Conservation (phyloP, 164 flowering plant genomes). For the Santalum album region DNA sequence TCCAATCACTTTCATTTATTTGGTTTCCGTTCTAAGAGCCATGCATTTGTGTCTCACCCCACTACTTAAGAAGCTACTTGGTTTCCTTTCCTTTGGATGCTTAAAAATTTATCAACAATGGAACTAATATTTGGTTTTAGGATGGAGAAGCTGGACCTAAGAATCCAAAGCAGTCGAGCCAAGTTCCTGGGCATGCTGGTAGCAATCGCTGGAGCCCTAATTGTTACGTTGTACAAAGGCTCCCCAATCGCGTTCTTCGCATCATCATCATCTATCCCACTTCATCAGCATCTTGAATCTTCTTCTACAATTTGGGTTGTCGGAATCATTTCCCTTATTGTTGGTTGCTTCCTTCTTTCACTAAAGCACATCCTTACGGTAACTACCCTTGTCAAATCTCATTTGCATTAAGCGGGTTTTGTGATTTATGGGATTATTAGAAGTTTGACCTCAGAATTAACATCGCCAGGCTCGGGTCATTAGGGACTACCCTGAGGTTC, state of each 20-base stretch:
- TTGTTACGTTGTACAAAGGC: conserved; percentile 44
- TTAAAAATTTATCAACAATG: no score
- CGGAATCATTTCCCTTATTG: not conserved
- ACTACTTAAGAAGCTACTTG: no score
- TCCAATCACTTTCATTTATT: no score
- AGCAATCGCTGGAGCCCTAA: conserved; percentile 38
- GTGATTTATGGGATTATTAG: no score
- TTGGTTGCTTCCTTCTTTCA: not conserved
- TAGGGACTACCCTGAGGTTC: not conserved
- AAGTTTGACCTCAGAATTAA: not conserved
- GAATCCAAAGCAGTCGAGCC: conserved; percentile 27
- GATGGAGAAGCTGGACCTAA: conserved; percentile 33
- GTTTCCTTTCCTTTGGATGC: no score
- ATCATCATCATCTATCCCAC: no score
- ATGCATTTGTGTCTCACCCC: no score
- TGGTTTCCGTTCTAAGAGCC: no score
- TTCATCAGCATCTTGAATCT: no score
- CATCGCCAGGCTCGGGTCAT: not conserved
- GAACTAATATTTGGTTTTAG: conserved; percentile 11
- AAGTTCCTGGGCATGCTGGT: conserved; percentile 43
- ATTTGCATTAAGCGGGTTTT: no score
- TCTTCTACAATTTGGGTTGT: not conserved
- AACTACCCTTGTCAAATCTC: not conserved
- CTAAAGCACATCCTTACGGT: not conserved
- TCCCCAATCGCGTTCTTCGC: conserved; percentile 13